A percentile compares a stretch with the other conserved stretches of the same genome.
phyloP scores from a whole-genome alignment of 2,329 filamentous ascomycete species.

The Botryotinia calthae region DNA sequence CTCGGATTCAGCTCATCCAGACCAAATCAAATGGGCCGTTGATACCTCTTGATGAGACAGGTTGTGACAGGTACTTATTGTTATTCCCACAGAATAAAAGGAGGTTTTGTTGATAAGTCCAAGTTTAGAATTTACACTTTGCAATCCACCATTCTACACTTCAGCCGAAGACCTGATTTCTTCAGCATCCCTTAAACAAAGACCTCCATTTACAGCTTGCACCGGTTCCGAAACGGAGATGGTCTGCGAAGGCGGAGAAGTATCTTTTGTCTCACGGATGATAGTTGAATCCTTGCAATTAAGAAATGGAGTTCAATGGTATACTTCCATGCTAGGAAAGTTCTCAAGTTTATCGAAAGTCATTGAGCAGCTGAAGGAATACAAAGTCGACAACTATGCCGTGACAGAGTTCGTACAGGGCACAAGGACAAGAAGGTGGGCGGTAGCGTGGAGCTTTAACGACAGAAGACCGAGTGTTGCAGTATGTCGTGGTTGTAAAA shows the following conservation, averaged over 20 bases:
- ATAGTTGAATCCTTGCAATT: slow-evolving; percentile 65
- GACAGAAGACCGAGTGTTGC: slow-evolving; percentile 58
- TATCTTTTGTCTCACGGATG: slow-evolving; percentile 69
- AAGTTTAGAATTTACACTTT: slow-evolving; percentile 80
- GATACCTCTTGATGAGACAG: slow-evolving; percentile 55
- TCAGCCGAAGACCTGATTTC: slow-evolving; percentile 65
- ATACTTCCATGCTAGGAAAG: slow-evolving; percentile 87
- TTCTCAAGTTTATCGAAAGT: slow-evolving; percentile 63
- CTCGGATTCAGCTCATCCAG: slow-evolving; percentile 62
- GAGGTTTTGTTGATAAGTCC: slow-evolving; percentile 16
- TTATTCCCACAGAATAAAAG: not conserved
- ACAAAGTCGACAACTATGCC: slow-evolving; percentile 72
- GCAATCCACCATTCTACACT: slow-evolving; percentile 92
- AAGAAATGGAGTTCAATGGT: slow-evolving; percentile 71
- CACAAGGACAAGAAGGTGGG: slow-evolving; percentile 78
- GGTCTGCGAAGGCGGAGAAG: slow-evolving; percentile 76
- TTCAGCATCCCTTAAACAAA: slow-evolving; percentile 63
- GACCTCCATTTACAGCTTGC: slow-evolving; percentile 66
- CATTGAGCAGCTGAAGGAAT: slow-evolving; percentile 57
- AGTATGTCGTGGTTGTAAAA: slow-evolving; percentile 40
- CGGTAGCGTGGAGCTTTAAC: slow-evolving; percentile 81
- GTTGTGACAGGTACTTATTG: slow-evolving; percentile 37
- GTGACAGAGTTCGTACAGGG: slow-evolving; percentile 78
- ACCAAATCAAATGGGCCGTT: slow-evolving; percentile 53
- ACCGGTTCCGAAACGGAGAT: slow-evolving; percentile 83